Evolutionary conservation across 441 rosid genomes (phyloP), one percentile per base, ranked within the genome.

Genomic region (Capsella rubella): DNA sequence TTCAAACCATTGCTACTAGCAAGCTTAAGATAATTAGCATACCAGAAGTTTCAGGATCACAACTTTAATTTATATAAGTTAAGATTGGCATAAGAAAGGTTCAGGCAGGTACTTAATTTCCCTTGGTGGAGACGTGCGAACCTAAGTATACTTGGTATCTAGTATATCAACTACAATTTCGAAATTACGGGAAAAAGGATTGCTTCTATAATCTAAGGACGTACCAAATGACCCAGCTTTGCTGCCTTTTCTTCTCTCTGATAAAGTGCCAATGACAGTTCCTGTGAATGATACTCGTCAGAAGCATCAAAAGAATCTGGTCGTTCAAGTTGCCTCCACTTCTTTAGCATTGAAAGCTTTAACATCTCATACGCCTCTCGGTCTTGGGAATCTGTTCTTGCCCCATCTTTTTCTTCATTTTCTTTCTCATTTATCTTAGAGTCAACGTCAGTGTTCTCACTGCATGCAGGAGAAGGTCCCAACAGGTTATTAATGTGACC

Each of bases 231-330:
- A 78, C 77, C 83, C 78, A 82, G 83, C 81, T 83, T 94, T 53
- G 88, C 78, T 67, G 82, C 87, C 87, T 86, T 81, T 69, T 82
- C 97, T 80, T 87, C 92, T 79, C 84, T 87, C 54, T 80, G 91
- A 76, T 88, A 89, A 71, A 87, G 87, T 78, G 85, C 88, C 84
- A 87, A 62, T 8, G 95, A 87, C 46, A 94, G 83, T 67, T 94
- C 95, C 81, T 94, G 99, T 1, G 97, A 92, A 81, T 87, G 95
- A 76, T 86, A 92, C 64, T 81, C 96, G 49, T 90, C 95, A 49
- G 90, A 90, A 78, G 92, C 79, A 80, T 87, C 95, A 85, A 89
- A 92, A 10, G 95, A 92, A 84, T 92, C 93, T 52, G 97, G 95
- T 67, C 84, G 90, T 69, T 90, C 95, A 58, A 94, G 85, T 61